Percentiles rank a stretch among this genome's conserved stretches.
phyloP scores from a whole-genome alignment of 805 yeast species.

The Metahyphopichia silvanorum region DNA sequence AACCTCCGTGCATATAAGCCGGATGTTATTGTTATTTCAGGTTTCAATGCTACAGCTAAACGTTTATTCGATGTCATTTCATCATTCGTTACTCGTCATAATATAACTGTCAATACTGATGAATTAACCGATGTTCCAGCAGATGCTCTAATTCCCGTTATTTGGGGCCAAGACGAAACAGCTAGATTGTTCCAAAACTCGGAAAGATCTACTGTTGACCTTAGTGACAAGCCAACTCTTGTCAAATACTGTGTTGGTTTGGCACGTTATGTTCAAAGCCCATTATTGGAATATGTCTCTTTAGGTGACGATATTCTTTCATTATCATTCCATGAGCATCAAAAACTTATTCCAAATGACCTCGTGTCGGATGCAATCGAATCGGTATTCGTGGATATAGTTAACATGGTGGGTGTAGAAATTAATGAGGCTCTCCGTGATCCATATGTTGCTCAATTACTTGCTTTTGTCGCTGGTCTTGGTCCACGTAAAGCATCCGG shows the following conservation, averaged over 20 bases:
- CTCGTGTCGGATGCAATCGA: constrained; percentile 64
- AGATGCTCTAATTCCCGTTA: constrained; percentile 49
- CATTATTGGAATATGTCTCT: constrained; percentile 85
- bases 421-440: constrained; percentile 85
- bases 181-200: constrained; percentile 87
- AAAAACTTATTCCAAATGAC: constrained; percentile 65
- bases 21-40: constrained; percentile 87
- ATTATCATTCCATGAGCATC: constrained; percentile 68
- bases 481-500: constrained; percentile 96
- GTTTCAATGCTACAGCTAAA: constrained; percentile 74
- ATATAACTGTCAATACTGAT: constrained; percentile 50
- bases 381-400: constrained; percentile 82
- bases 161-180: constrained; percentile 91
- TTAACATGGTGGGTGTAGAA: constrained; percentile 89
- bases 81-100: constrained; percentile 55
- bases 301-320: constrained; percentile 73
- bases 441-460: constrained; percentile 61
- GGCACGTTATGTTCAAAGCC: constrained; percentile 90
- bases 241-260: constrained; percentile 83
- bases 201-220: constrained; percentile 68
- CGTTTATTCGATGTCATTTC: constrained; percentile 54
- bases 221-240: constrained; percentile 78
- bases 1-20: constrained; percentile 55
- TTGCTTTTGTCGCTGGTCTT: constrained; percentile 83
- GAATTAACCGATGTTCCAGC: constrained; percentile 29